These are phyloP conservation scores for Lizonia empirigonia DNA, from an alignment of 2,329 filamentous ascomycete genomes.

Conservation along the genomic window DNA sequence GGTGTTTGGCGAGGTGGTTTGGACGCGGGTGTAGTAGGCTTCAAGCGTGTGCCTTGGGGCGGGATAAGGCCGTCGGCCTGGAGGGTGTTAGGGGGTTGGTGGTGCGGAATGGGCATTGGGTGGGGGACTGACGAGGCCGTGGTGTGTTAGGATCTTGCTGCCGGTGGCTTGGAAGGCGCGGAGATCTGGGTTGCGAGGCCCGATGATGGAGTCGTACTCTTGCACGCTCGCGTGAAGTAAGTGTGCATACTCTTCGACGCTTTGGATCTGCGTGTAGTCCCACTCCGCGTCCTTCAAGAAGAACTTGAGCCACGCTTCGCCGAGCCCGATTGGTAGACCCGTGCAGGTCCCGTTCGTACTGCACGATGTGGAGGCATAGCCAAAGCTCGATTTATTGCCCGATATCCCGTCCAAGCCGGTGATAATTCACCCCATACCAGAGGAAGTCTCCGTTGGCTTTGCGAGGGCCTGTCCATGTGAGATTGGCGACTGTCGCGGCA, in stretches of 20 bases:
- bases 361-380: slow-evolving; percentile 17
- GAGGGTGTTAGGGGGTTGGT: background rate
- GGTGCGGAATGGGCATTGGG: background rate
- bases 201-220: slow-evolving; percentile 21
- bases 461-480: slow-evolving; percentile 22
- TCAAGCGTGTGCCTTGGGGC: background rate
- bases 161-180: slow-evolving; percentile 20
- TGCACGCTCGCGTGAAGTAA: slow-evolving; percentile 16
- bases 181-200: slow-evolving; percentile 18
- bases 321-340: slow-evolving; percentile 14
- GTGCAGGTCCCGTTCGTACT: slow-evolving; percentile 15
- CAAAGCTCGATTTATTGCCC: slow-evolving; percentile 5
- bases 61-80: background rate
- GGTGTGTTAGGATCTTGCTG: slow-evolving; percentile 32
- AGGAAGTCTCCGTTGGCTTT: slow-evolving; percentile 18
- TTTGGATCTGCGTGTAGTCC: slow-evolving; percentile 15
- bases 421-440: slow-evolving; percentile 22
- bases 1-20: background rate
- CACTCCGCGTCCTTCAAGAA: slow-evolving; percentile 18
- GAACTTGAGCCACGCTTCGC: slow-evolving; percentile 19
- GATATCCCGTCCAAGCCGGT: background rate
- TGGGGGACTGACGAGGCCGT: slow-evolving; percentile 17
- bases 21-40: background rate
- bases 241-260: slow-evolving; percentile 4
- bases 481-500: slow-evolving; percentile 17